Percentiles rank a stretch among this genome's conserved stretches.
Evolutionary conservation across 2,329 filamentous ascomycete genomes (phyloP).

Genomic region (Pseudophaeomoniella oleicola): DNA sequence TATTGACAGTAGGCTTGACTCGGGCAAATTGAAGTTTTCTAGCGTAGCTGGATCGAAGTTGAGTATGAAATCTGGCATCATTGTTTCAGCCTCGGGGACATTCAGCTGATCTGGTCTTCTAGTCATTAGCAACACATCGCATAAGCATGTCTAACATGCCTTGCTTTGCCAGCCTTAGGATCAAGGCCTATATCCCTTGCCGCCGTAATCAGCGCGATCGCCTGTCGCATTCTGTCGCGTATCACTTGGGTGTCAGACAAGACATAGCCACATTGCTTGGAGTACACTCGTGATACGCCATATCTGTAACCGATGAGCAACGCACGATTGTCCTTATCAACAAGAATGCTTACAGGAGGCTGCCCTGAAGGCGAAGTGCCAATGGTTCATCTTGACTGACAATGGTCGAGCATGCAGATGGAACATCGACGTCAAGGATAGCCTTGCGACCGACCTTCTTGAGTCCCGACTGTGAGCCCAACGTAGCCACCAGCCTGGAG

Average conservation of each 20-base stretch:
- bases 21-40: not conserved
- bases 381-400: slow-evolving; percentile 72
- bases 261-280: slow-evolving; percentile 76
- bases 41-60: slow-evolving; percentile 29
- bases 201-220: slow-evolving; percentile 42
- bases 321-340: not conserved
- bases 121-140: not conserved
- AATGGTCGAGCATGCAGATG: slow-evolving; percentile 80
- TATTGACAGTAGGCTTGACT: not conserved
- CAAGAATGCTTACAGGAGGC: slow-evolving; percentile 47
- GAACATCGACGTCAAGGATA: slow-evolving; percentile 76
- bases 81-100: slow-evolving; percentile 68
- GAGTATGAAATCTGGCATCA: slow-evolving; percentile 51
- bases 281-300: slow-evolving; percentile 71
- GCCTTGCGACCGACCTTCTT: slow-evolving; percentile 70
- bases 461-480: slow-evolving; percentile 56
- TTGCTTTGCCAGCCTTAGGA: slow-evolving; percentile 53
- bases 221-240: slow-evolving; percentile 53
- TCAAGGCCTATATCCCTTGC: slow-evolving; percentile 50
- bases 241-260: slow-evolving; percentile 65
- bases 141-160: slow-evolving; percentile 37
- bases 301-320: slow-evolving; percentile 34
- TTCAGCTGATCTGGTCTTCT: slow-evolving; percentile 64
- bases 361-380: slow-evolving; percentile 79
- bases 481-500: slow-evolving; percentile 74